These are phyloP conservation scores for Cladosporium sp. DNA, from an alignment of 2,329 filamentous ascomycete genomes.

Conservation along the genomic window DNA sequence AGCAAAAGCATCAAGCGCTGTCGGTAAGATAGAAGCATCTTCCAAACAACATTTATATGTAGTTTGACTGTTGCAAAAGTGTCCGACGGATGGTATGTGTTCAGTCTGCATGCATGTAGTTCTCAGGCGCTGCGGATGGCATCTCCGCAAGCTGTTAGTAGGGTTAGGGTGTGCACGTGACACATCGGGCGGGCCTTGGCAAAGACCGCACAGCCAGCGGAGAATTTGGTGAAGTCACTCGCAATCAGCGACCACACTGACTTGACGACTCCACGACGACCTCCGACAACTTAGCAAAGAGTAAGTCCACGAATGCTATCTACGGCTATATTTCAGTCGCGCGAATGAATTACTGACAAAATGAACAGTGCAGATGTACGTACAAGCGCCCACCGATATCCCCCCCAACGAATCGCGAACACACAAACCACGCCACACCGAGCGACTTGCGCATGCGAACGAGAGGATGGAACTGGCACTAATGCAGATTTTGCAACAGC, in stretches of 20 bases:
- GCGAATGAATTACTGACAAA: slow-evolving; percentile 28
- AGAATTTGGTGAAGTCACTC: background rate
- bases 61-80: too few species aligned
- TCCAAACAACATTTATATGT: too few species aligned
- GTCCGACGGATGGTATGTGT: too few species aligned
- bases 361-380: slow-evolving; percentile 37
- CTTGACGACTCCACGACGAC: slow-evolving; percentile 13
- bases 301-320: slow-evolving; percentile 9
- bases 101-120: too few species aligned
- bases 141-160: background rate
- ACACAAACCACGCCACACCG: background rate
- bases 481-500: slow-evolving; percentile 53
- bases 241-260: background rate
- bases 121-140: too few species aligned
- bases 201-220: background rate
- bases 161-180: background rate
- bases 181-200: background rate
- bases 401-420: slow-evolving; percentile 18
- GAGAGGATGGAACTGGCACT: slow-evolving; percentile 30
- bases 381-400: slow-evolving; percentile 22
- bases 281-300: slow-evolving; percentile 19
- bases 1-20: too few species aligned
- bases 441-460: slow-evolving; percentile 17
- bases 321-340: background rate
- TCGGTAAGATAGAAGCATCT: too few species aligned